phyloP scores from a whole-genome alignment of 768 basidiomycete species.

The Neoboletus brunneissimus region DNA sequence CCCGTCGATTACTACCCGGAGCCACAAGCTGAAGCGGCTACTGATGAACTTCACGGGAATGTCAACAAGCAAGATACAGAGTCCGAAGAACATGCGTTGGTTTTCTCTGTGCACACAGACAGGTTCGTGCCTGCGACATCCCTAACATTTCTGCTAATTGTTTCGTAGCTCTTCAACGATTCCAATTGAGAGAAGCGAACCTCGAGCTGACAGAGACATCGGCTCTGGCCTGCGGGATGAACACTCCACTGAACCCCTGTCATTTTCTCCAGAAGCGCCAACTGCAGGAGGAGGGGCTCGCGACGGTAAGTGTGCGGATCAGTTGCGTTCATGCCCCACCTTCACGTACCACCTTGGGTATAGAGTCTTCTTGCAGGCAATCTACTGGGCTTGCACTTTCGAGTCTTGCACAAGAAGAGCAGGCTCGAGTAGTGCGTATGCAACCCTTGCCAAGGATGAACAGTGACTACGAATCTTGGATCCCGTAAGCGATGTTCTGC shows the following conservation, averaged over 20 bases:
- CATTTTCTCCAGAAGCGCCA: neutral
- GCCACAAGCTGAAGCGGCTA: neutral
- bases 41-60: neutral
- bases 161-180: neutral
- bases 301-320: neutral
- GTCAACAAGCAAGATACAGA: neutral
- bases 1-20: neutral
- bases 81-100: neutral
- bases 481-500: slow-evolving; percentile 3
- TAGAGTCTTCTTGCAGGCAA: neutral
- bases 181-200: neutral
- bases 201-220: neutral
- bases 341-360: neutral
- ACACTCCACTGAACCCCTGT: neutral
- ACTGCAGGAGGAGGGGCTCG: neutral
- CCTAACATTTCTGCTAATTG: neutral
- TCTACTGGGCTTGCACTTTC: neutral
- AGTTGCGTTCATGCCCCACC: neutral
- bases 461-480: neutral
- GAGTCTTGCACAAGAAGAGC: neutral
- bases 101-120: neutral
- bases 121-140: neutral
- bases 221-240: neutral
- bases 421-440: neutral
- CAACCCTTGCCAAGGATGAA: neutral